These are phyloP conservation scores for Monosporozyma siamensis DNA, from an alignment of 805 yeast genomes.

Conservation along the genomic window DNA sequence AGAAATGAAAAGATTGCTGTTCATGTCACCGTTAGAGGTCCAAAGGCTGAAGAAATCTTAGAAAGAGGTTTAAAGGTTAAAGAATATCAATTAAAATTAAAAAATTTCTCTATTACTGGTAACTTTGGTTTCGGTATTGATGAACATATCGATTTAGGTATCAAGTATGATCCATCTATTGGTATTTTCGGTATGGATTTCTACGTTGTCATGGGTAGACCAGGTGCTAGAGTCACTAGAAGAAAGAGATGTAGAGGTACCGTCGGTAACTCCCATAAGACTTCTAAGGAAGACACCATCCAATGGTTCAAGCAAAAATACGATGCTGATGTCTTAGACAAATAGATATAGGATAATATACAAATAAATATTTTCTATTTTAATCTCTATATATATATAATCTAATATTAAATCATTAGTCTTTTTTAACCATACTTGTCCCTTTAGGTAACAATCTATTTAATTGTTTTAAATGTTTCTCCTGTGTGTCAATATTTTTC, in stretches of 20 bases:
- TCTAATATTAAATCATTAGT: conserved; percentile 14
- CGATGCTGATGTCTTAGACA: conserved; percentile 95
- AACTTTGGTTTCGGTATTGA: conserved; percentile 99
- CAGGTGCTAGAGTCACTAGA: conserved; percentile 98
- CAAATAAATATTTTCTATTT: not conserved
- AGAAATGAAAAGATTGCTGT: conserved; percentile 99
- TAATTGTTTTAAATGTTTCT: conserved; percentile 36
- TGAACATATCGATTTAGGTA: conserved; percentile 99
- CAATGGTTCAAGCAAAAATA: conserved; percentile 99
- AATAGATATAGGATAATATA: conserved; percentile 43
- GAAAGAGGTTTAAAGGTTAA: conserved; percentile 99
- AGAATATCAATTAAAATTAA: conserved; percentile 92
- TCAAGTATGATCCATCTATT: conserved; percentile 98
- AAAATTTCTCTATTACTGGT: conserved; percentile 97
- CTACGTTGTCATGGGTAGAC: conserved; percentile 99
- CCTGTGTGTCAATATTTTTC: conserved; percentile 31
- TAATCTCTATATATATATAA: conserved; percentile 3
- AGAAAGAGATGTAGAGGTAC: conserved; percentile 88
- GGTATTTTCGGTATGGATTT: conserved; percentile 99
- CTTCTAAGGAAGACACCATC: conserved; percentile 88
- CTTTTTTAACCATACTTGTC: conserved; percentile 39
- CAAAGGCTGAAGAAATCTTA: conserved; percentile 98
- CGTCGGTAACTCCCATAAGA: conserved; percentile 89
- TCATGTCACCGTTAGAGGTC: conserved; percentile 99
- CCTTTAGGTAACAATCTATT: conserved; percentile 33